Percentiles rank a stretch among this genome's conserved stretches.
phyloP scores from a whole-genome alignment of 495 filamentous ascomycete species.

The Neurospora pannonica region DNA sequence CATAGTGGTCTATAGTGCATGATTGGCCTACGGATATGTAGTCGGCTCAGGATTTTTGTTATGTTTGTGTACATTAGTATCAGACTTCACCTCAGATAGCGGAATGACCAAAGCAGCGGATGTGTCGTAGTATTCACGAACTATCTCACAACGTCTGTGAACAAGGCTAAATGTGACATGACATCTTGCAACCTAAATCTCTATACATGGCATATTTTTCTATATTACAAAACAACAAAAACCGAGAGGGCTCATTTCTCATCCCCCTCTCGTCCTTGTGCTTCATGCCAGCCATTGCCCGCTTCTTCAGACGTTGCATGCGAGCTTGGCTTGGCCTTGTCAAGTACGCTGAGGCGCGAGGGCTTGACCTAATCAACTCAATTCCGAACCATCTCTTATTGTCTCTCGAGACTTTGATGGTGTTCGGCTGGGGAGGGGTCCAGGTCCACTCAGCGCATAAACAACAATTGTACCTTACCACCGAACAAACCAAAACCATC shows the following conservation, averaged over 20 bases:
- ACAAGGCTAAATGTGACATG: background rate
- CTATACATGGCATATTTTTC: background rate
- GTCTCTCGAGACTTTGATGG: background rate
- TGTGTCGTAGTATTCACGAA: background rate
- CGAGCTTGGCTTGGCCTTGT: background rate
- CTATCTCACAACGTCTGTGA: background rate
- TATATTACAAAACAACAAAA: background rate
- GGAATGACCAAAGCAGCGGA: background rate
- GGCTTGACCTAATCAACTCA: background rate
- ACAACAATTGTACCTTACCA: background rate
- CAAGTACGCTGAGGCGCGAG: background rate
- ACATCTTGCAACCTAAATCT: background rate
- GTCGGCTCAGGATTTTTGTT: background rate
- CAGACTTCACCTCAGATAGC: background rate
- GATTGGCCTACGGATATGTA: background rate
- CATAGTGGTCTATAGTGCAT: background rate
- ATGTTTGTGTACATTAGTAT: background rate
- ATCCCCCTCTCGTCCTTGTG: background rate
- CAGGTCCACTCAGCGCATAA: background rate
- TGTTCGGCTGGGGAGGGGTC: background rate
- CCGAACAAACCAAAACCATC: background rate
- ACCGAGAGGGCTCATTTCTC: background rate
- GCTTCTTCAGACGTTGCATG: background rate
- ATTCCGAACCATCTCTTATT: background rate
- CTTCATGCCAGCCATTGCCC: background rate